Percentiles rank a stretch among this genome's conserved stretches.
Conservation (phyloP, 129 eudicot species). For the Scalesia atractyloides region DNA sequence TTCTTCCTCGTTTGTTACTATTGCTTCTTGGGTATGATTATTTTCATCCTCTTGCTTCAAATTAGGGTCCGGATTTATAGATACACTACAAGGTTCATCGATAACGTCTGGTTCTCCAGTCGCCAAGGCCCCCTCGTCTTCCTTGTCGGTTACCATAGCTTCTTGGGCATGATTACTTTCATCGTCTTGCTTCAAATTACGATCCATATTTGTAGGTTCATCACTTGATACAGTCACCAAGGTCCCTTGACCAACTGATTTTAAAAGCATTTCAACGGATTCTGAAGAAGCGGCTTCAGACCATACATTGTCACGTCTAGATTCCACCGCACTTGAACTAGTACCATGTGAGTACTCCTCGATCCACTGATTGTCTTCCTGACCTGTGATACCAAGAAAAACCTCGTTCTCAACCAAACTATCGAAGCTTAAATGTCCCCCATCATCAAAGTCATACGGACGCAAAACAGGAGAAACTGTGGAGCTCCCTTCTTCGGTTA, state of each 20-base stretch:
- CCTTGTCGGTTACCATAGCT: slow-evolving; percentile 1
- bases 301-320: slow-evolving; percentile 86
- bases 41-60: background rate
- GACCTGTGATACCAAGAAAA: slow-evolving; percentile 89
- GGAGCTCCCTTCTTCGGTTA: slow-evolving; percentile 73
- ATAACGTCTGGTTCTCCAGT: slow-evolving; percentile 16
- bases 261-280: slow-evolving; percentile 93
- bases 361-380: slow-evolving; percentile 92
- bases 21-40: slow-evolving; percentile 4
- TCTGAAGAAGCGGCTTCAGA: slow-evolving; percentile 98
- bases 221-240: slow-evolving; percentile 14
- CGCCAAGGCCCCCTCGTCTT: background rate
- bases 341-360: slow-evolving; percentile 54
- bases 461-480: slow-evolving; percentile 62
- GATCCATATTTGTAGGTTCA: slow-evolving; percentile 22
- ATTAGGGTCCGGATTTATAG: slow-evolving; percentile 33
- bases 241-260: slow-evolving; percentile 88
- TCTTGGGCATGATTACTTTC: background rate
- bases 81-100: slow-evolving; percentile 52
- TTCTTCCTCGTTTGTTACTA: slow-evolving; percentile 3
- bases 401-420: slow-evolving; percentile 90
- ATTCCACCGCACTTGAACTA: slow-evolving; percentile 61
- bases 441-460: slow-evolving; percentile 81
- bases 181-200: background rate
- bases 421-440: slow-evolving; percentile 79